Evolutionary conservation across 306 rosid species (phyloP), one percentile per base, ranked within the genome.

Genomic region (Cajanus cajan): DNA sequence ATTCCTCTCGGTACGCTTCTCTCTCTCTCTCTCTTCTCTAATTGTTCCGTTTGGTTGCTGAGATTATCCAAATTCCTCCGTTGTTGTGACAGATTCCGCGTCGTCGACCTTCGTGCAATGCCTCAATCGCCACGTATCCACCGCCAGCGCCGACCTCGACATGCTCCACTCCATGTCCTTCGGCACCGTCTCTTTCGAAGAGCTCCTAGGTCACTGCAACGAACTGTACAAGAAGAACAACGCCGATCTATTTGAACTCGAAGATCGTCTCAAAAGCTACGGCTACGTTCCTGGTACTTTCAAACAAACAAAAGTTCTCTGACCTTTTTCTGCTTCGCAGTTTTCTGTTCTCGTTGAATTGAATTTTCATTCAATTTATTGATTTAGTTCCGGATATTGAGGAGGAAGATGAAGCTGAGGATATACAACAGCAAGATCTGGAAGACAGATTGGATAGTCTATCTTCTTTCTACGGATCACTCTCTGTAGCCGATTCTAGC

Each of bases 181-280:
- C 21, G 93, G 84, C 54, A 94, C 97, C 28, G 97, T 94, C 4
- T 92, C 98, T 36, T 85, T 94, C 57, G 95, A 92, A 81, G 97
- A 94, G 86, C 97, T 92, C 15, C 66, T 92, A 74, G 98, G 97
- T 39, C 97, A 94, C 88, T 93, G 94, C 82, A 83, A 83, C 12
- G 98, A 94, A 82, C 77, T 94, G 25, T 87, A 80, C 82, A 92
- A 94, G 86, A 88, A 87, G 84, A 92, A 94, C 55, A 85, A 87
- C 16, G 9, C 66, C 51, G 89, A 89, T 73, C 78, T 90, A 8
- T 12, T 63, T n/a, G 73, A 86, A 39, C 87, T 94, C 57, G 84
- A 94, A 72, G 73, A 87, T 13, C 86, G 58, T 68, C 90, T 92
- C 16, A 76, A 68, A 59, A 80, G 79, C 78, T 24, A 76, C n/a